Conservation (phyloP, 345 rosid species). For the Lepidium sativum region DNA sequence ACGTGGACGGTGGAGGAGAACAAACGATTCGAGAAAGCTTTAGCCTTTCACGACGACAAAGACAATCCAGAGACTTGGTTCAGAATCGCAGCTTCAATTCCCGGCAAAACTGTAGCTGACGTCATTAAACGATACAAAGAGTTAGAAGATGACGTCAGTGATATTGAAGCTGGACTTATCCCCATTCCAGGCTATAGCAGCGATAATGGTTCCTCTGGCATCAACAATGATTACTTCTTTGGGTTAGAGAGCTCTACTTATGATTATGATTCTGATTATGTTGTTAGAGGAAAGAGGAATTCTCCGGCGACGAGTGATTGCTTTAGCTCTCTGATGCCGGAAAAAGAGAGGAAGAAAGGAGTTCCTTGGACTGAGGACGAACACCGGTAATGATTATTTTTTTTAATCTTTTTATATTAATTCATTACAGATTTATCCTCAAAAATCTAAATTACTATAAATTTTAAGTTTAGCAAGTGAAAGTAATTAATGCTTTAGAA, state of each 20-base stretch:
- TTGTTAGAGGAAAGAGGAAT: constrained; percentile 56
- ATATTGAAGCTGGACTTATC: constrained; percentile 75
- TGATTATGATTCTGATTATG: too few relatives aligned
- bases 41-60: constrained; percentile 64
- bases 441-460: too few relatives aligned
- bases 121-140: constrained; percentile 69
- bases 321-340: constrained; percentile 34
- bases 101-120: constrained; percentile 72
- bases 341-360: constrained; percentile 94
- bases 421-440: too few relatives aligned
- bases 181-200: constrained; percentile 58
- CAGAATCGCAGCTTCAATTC: constrained; percentile 59
- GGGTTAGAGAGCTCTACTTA: too few relatives aligned
- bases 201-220: too few relatives aligned
- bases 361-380: constrained; percentile 99
- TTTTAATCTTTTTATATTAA: too few relatives aligned
- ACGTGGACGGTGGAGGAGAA: constrained; percentile 78
- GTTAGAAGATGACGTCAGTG: constrained; percentile 67
- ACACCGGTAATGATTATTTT: constrained; percentile 56
- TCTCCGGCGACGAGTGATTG: constrained; percentile 19
- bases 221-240: too few relatives aligned
- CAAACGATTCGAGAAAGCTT: constrained; percentile 78
- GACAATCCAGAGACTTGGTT: constrained; percentile 73
- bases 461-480: too few relatives aligned
- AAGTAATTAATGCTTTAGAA: too few relatives aligned